Conservation (phyloP, 2,329 filamentous ascomycete species). For the Davidsoniella neocaledoniae region DNA sequence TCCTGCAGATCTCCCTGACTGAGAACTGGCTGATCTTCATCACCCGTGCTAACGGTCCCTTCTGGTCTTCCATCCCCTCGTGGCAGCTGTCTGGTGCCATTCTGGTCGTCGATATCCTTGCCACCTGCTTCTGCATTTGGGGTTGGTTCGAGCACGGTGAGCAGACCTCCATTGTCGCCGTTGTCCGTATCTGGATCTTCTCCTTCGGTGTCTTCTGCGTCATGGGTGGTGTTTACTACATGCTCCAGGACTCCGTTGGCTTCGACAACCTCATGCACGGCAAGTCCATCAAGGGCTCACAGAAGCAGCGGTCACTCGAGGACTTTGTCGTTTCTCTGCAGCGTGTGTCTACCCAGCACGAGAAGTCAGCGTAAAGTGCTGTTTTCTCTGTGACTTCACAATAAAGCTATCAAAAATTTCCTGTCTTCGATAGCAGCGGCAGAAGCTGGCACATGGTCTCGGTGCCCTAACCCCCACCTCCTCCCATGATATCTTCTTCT, state of each 20-base stretch:
- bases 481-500: background rate
- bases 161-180: constrained; percentile 61
- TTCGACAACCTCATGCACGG: constrained; percentile 93
- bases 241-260: constrained; percentile 61
- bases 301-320: constrained; percentile 72
- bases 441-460: constrained; percentile 8
- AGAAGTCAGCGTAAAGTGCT: constrained; percentile 55
- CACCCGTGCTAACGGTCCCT: constrained; percentile 79
- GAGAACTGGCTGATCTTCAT: constrained; percentile 98
- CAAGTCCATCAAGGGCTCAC: constrained; percentile 64
- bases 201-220: constrained; percentile 79
- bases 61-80: constrained; percentile 79
- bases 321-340: constrained; percentile 85
- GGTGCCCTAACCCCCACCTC: background rate
- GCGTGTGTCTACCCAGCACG: constrained; percentile 80
- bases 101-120: constrained; percentile 63
- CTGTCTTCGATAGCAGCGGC: background rate
- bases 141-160: constrained; percentile 56
- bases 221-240: constrained; percentile 57
- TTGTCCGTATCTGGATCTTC: constrained; percentile 82
- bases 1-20: constrained; percentile 77
- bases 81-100: constrained; percentile 72
- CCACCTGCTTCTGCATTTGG: constrained; percentile 72
- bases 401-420: background rate
- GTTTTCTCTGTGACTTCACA: too few relatives aligned